A percentile compares a stretch with the other conserved stretches of the same genome.
phyloP scores from a whole-genome alignment of 306 rosid species.

The Datisca glomerata region DNA sequence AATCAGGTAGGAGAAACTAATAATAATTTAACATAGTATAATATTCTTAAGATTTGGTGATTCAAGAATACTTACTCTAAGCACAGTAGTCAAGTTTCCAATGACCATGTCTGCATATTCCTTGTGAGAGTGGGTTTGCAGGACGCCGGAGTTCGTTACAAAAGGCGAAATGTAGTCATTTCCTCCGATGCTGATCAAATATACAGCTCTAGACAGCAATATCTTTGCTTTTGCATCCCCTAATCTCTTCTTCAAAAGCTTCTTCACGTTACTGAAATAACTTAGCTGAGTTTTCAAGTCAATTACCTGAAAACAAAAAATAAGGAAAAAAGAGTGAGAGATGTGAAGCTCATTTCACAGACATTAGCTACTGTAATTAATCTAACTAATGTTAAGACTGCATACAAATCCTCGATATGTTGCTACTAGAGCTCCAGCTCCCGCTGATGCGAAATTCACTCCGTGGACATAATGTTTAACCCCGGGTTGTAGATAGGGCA shows the following conservation, averaged over 20 bases:
- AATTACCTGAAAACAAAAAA: constrained; percentile 13
- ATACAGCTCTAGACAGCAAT: constrained; percentile 32
- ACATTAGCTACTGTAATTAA: not conserved
- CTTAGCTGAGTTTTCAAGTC: constrained; percentile 30
- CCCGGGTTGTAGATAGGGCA: constrained; percentile 20
- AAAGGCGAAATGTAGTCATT: constrained; percentile 26
- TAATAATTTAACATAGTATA: not conserved
- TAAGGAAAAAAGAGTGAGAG: not conserved
- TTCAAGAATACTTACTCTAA: constrained; percentile 14
- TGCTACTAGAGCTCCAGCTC: constrained; percentile 21
- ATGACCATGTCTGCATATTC: constrained; percentile 26
- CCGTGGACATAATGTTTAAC: constrained; percentile 6
- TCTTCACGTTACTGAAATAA: constrained; percentile 23
- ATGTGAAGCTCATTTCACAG: not conserved
- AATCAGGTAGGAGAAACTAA: not conserved
- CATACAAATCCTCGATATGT: constrained; percentile 31
- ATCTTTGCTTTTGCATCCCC: constrained; percentile 23
- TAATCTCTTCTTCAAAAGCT: constrained; percentile 7
- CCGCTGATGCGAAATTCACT: constrained; percentile 30
- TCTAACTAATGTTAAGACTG: not conserved
- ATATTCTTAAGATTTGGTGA: not conserved
- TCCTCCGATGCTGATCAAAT: constrained; percentile 25
- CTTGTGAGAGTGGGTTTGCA: constrained; percentile 15
- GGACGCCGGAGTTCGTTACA: constrained; percentile 1
- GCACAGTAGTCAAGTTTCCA: constrained; percentile 25